phyloP scores from a whole-genome alignment of 2,329 filamentous ascomycete species.

The Fusarium cyanostomum region DNA sequence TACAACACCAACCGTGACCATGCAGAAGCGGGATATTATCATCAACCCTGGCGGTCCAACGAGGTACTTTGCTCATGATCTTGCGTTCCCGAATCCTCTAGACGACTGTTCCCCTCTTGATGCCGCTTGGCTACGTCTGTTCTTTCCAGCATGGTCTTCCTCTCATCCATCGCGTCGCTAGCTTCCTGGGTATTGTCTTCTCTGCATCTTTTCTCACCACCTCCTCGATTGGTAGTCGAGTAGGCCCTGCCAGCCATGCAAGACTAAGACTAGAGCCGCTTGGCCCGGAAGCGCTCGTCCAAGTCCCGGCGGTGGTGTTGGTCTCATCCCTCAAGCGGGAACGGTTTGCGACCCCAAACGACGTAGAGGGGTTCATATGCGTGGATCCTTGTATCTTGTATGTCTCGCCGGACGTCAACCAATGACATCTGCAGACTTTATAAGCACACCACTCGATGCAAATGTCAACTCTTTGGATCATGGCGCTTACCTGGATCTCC shows the following conservation, averaged over 20 bases:
- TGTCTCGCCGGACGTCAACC: background rate
- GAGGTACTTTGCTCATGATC: background rate
- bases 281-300: background rate
- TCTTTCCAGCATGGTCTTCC: background rate
- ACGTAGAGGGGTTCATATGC: conserved; percentile 1
- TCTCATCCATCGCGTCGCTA: background rate
- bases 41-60: background rate
- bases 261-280: background rate
- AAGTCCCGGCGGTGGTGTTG: background rate
- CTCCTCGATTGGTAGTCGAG: background rate
- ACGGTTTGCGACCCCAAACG: background rate
- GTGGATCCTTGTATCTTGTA: background rate
- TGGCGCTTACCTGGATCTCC: conserved; percentile 1
- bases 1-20: background rate
- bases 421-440: background rate
- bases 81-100: background rate
- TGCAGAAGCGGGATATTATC: background rate
- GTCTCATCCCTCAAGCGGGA: no score
- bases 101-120: background rate
- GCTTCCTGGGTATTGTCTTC: background rate
- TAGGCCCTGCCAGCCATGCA: background rate
- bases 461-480: background rate
- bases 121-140: background rate
- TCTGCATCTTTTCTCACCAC: background rate
- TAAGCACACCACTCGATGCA: background rate